Evolutionary conservation across 1,139 yeast genomes (phyloP), one percentile per base, ranked within the genome.

Genomic region (Candida tetrigidarum): DNA sequence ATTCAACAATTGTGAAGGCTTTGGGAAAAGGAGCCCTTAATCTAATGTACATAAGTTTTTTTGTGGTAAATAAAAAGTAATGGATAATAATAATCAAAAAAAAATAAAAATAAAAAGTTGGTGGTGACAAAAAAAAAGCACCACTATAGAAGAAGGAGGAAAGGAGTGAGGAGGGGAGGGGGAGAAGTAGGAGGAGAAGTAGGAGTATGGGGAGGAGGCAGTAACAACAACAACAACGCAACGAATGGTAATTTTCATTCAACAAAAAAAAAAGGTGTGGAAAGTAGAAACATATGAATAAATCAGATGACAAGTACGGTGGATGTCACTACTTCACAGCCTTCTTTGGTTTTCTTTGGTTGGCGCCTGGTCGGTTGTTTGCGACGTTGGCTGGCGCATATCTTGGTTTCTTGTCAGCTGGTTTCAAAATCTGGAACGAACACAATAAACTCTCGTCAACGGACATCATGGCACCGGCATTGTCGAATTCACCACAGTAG

Each of bases 391-490:
- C 74, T 54, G 82, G 84, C 41, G 77, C 76, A 59, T 69, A 74
- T 69, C 87, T 85, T 55, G 87, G 86, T 54, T 66, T 67, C 80
- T 93, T 93, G 67, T 93, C 98, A 40, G 98, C 97, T 29, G 98
- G 99, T 70, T 93, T 93, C 66, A 93, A 81, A 60, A 93, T 92
- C 71, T 93, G 98, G 86, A 93, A 93, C 14, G 97, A 91, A 75
- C 99, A 93, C 60, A 93, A 79, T 62, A 93, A 80, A 64, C 93
- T 85, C 68, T 92, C 97, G 67, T 93, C 98, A 45, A 93, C 98
- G 59, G 96, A 85, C 99, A 93, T 93, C 96, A 93, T 92, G 30
- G 98, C 98, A 58, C 98, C 99, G 8, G 97, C 97, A 66, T 93
- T 93, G 67, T 93, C 97, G 65, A 93, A 93, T 69, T 93, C 98